These are phyloP conservation scores for Phytophthora litchii DNA, from an alignment of 352 stramenopile genomes.

Conservation along the genomic window DNA sequence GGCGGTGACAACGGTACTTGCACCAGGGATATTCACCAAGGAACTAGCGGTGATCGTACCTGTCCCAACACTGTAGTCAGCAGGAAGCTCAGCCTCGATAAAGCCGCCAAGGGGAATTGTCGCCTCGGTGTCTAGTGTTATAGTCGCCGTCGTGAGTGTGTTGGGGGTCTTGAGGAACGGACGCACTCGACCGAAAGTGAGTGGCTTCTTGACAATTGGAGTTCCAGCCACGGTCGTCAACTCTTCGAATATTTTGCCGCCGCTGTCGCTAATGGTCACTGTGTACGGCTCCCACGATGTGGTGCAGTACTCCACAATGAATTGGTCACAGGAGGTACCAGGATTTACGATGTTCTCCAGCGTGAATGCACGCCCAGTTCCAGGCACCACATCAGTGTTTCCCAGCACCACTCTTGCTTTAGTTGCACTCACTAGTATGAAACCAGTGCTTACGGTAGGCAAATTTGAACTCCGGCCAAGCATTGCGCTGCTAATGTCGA, in stretches of 20 bases:
- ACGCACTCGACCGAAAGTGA: conserved; percentile 56
- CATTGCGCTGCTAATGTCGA: conserved; percentile 33
- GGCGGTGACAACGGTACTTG: conserved; percentile 40
- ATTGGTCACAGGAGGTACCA: conserved; percentile 59
- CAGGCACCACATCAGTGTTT: conserved; percentile 35
- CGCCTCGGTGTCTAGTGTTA: conserved; percentile 47
- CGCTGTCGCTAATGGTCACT: conserved; percentile 44
- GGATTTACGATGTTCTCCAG: conserved; percentile 61
- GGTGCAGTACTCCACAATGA: conserved; percentile 60
- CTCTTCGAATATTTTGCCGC: conserved; percentile 48
- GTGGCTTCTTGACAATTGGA: conserved; percentile 69
- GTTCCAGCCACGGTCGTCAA: conserved; percentile 49
- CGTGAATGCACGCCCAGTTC: conserved; percentile 46
- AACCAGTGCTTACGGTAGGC: conserved; percentile 33
- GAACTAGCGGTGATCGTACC: conserved; percentile 29
- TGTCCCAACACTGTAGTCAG: conserved; percentile 39
- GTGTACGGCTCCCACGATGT: conserved; percentile 48
- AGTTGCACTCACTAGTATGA: conserved; percentile 21
- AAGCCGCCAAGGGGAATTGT: conserved; percentile 45
- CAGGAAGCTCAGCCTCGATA: conserved; percentile 62
- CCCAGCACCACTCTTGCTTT: conserved; percentile 37
- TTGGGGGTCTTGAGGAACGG: conserved; percentile 43
- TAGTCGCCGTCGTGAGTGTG: conserved; percentile 41
- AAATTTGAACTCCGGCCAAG: conserved; percentile 40
- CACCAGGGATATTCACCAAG: conserved; percentile 39